phyloP scores from a whole-genome alignment of 306 rosid genomes.

The Malus asiatica region DNA sequence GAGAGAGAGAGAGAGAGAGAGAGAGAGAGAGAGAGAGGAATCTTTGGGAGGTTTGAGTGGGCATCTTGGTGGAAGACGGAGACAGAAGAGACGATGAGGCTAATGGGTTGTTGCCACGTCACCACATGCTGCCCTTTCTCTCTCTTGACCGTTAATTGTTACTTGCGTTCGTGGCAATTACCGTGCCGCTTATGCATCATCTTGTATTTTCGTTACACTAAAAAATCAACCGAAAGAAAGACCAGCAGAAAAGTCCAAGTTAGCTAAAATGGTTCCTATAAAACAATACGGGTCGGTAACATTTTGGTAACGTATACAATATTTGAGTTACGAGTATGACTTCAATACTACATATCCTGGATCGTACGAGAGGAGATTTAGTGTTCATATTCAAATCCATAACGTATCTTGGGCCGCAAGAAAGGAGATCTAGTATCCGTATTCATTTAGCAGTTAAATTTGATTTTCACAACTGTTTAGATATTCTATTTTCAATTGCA shows the following conservation, averaged over 20 bases:
- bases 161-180: background rate
- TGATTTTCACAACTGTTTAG: too few species aligned
- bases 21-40: background rate
- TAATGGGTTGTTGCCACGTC: slow-evolving; percentile 6
- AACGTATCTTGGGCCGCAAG: too few species aligned
- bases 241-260: background rate
- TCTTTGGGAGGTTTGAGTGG: background rate
- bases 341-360: too few species aligned
- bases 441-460: too few species aligned
- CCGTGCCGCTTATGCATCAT: background rate
- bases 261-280: too few species aligned
- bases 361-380: too few species aligned
- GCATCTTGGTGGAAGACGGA: background rate
- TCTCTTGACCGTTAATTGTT: background rate
- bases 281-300: too few species aligned
- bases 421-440: too few species aligned
- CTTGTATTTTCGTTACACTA: accelerated
- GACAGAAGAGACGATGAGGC: background rate
- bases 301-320: too few species aligned
- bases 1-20: background rate
- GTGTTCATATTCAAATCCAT: too few species aligned
- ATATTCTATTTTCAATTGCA: too few species aligned
- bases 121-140: slow-evolving; percentile 1
- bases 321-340: too few species aligned
- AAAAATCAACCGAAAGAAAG: background rate